phyloP scores from a whole-genome alignment of 768 basidiomycete genomes.

The Leccinum broughii region DNA sequence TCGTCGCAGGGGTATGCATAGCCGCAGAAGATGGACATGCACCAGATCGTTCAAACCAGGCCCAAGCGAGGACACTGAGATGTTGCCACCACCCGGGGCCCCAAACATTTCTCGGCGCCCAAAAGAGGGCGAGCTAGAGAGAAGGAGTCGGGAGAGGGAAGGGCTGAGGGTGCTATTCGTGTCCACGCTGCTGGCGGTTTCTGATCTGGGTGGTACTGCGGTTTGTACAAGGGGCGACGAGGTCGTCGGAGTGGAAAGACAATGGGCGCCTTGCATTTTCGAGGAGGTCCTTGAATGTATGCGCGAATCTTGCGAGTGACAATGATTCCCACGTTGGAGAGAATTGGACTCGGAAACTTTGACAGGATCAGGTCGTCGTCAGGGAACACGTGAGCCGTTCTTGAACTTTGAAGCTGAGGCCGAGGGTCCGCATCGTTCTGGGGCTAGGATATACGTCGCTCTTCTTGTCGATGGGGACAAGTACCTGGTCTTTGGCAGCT shows the following conservation, averaged over 20 bases:
- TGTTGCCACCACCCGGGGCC: conserved; percentile 4
- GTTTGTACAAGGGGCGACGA: background rate
- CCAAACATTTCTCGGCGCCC: conserved; percentile 3
- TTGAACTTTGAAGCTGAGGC: no score
- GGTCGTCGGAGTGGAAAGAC: background rate
- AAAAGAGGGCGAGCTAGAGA: no score
- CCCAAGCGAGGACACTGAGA: background rate
- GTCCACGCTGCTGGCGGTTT: no score
- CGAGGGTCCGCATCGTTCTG: background rate
- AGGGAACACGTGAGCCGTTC: background rate
- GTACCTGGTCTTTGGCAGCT: no score
- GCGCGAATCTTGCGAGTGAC: conserved; percentile 2
- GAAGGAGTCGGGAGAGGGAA: no score
- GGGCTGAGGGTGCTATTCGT: no score
- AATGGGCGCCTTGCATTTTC: background rate
- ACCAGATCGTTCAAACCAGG: conserved; percentile 1
- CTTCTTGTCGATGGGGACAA: no score
- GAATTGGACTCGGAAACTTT: background rate
- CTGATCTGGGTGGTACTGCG: background rate
- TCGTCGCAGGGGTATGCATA: background rate
- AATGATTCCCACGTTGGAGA: background rate
- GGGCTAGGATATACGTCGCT: background rate
- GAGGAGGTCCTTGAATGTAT: background rate
- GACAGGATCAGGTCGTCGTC: background rate
- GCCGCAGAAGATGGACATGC: no score